Percentiles rank a stretch among this genome's conserved stretches.
Evolutionary conservation across 257 asterid genomes (phyloP).

Genomic region (Solanum ahanhuiri): DNA sequence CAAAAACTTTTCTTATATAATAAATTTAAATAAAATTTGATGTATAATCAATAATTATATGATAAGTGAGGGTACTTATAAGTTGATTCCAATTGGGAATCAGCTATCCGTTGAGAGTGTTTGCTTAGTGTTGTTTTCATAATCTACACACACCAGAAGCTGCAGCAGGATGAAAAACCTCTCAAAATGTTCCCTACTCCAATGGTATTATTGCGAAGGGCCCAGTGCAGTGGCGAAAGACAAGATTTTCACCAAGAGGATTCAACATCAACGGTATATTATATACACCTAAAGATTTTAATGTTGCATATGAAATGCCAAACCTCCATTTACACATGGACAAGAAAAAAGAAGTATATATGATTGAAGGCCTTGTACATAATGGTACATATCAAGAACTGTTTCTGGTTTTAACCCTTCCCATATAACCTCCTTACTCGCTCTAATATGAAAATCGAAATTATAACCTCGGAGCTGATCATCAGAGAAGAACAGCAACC

Average conservation of each 20-base stretch:
- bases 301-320: background rate
- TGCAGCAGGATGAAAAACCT: background rate
- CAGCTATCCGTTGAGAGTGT: too few relatives aligned
- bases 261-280: background rate
- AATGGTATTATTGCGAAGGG: background rate
- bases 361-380: background rate
- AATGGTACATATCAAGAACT: background rate
- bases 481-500: background rate
- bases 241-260: background rate
- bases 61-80: background rate
- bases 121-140: background rate
- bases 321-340: background rate
- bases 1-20: too few relatives aligned
- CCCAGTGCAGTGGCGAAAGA: background rate
- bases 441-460: background rate
- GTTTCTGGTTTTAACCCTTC: background rate
- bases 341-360: background rate
- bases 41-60: too few relatives aligned
- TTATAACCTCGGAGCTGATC: background rate
- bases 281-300: background rate
- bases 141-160: background rate
- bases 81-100: background rate
- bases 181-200: background rate
- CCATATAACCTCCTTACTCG: background rate
- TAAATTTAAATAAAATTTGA: too few relatives aligned